Base-by-base conservation (phyloP, 2,329 filamentous ascomycete genomes). In the Sporothrix schenckii region DNA sequence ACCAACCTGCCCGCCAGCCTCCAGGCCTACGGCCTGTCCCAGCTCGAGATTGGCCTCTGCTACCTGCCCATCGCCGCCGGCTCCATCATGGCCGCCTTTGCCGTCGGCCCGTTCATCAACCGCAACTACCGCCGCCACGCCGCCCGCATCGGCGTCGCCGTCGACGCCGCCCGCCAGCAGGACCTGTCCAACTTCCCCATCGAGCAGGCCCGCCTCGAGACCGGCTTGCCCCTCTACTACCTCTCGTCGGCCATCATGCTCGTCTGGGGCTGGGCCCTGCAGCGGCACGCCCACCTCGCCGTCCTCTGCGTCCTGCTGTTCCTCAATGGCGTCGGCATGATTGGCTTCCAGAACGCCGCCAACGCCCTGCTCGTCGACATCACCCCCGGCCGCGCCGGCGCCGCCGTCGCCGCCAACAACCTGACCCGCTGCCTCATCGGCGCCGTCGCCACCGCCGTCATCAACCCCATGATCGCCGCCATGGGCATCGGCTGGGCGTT, bases 61-160 rank as follows among this genome's bases (percentile, higher is more conserved):
- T 86, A 85, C 74, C 77, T 87, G 1, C 86, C 86, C 1, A 75
- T 85, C 41, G 85, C 85, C 0, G 78, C 76, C 4, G 85, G 85
- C 0, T 84, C 83, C n/a, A 79, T 84, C 14, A 75, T 82, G 1
- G 81, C 84, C 0, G 83, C 83, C 0, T 73, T 81, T 10, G 75
- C 81, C 2, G 80, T 81, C 2, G 89, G 90, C 0, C 82, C 83
- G 2, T 74, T 88, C 1, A 83, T 92, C 49, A 91, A 92, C 77
- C 85, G 84, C 79, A 92, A 91, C 77, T 93, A 89, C 77, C 83
- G 84, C 1, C 86, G 89, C 1, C 84, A 90, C 71, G 89, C 89
- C 14, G 76, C 78, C 11, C 81, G 79, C 5, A 77, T 87, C 0
- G 85, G 85, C 11, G 79, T 91, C 11, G 76, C 81, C 0, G 82